Evolutionary conservation across 2,329 filamentous ascomycete species (phyloP).

Genomic region (Epichloe sibirici): DNA sequence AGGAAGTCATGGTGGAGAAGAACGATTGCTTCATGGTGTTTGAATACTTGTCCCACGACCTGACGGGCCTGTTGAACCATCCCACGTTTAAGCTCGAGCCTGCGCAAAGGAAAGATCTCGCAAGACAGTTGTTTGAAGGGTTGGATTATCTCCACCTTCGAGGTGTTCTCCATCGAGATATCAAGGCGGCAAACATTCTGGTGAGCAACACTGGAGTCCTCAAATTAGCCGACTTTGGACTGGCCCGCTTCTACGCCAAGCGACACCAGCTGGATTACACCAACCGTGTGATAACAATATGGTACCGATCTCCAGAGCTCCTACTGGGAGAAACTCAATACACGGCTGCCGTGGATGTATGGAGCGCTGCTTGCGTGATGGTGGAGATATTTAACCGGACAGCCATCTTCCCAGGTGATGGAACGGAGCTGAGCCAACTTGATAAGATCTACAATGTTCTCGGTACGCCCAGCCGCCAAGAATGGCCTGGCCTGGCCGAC

Average conservation of each 20-base stretch:
- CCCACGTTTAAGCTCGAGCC: slow-evolving; percentile 77
- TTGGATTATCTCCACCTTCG: slow-evolving; percentile 86
- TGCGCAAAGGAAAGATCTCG: slow-evolving; percentile 84
- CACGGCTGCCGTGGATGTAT: slow-evolving; percentile 81
- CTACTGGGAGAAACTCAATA: slow-evolving; percentile 84
- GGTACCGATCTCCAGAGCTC: slow-evolving; percentile 90
- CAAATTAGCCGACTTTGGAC: slow-evolving; percentile 90
- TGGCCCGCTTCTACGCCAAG: slow-evolving; percentile 94
- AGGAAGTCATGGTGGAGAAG: slow-evolving; percentile 94
- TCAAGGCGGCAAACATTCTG: slow-evolving; percentile 95
- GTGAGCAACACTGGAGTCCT: slow-evolving; percentile 81
- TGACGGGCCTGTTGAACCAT: slow-evolving; percentile 91
- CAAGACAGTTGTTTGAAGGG: slow-evolving; percentile 84
- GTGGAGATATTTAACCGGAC: slow-evolving; percentile 91
- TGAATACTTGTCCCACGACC: slow-evolving; percentile 90
- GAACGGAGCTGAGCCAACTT: slow-evolving; percentile 88
- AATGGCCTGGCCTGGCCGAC: slow-evolving; percentile 85
- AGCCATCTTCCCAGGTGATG: slow-evolving; percentile 90
- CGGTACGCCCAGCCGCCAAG: slow-evolving; percentile 69
- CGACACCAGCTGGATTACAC: slow-evolving; percentile 88
- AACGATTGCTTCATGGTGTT: slow-evolving; percentile 99
- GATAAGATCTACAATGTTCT: slow-evolving; percentile 93
- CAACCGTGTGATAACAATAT: slow-evolving; percentile 96
- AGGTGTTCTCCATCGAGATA: slow-evolving; percentile 92
- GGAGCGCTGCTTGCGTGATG: slow-evolving; percentile 94